These are phyloP conservation scores for Coelastrella sp. DNA, from an alignment of 139 green algal species.

Conservation along the genomic window DNA sequence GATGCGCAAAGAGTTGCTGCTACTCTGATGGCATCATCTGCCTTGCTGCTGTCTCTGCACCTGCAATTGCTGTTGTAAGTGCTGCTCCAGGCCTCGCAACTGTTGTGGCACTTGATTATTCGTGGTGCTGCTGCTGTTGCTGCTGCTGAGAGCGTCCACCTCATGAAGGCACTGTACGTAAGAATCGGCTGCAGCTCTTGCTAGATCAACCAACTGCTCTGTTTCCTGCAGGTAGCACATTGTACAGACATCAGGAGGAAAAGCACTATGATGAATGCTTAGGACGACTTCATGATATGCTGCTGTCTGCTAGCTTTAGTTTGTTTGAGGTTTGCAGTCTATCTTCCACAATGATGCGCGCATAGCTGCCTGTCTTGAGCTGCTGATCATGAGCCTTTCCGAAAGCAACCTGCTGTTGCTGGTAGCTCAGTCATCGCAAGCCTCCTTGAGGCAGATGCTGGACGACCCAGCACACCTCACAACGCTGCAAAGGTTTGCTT, in stretches of 20 bases:
- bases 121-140: background rate
- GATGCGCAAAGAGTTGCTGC: background rate
- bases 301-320: background rate
- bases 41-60: conserved; percentile 1
- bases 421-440: no score
- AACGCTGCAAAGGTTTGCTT: background rate
- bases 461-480: background rate
- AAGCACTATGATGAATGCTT: no score
- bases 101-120: conserved; percentile 30
- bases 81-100: conserved; percentile 23
- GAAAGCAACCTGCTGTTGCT: no score
- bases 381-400: no score
- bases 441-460: no score
- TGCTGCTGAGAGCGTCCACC: background rate
- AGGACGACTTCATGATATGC: background rate
- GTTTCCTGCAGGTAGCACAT: conserved; percentile 9
- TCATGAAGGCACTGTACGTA: conserved; percentile 5
- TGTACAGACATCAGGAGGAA: background rate
- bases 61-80: conserved; percentile 33
- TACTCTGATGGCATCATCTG: background rate
- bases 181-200: conserved; percentile 6
- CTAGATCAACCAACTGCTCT: background rate
- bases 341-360: no score
- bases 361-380: no score
- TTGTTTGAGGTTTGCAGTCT: no score